Evolutionary conservation across 2,329 filamentous ascomycete genomes (phyloP), one percentile per base, ranked within the genome.

Genomic region (Penicillium brasilianum): DNA sequence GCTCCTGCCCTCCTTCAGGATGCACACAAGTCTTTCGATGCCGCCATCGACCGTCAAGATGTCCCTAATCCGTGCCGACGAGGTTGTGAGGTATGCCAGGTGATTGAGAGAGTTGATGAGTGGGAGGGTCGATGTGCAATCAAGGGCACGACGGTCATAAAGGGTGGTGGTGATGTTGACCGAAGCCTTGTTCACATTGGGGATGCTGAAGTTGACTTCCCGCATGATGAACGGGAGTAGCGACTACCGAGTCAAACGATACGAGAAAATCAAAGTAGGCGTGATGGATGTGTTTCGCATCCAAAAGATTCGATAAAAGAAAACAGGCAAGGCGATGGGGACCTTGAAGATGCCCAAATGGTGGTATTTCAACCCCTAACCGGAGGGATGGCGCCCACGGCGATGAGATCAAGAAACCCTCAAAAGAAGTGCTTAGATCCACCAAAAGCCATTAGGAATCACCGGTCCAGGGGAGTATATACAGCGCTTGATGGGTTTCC

Each of bases 31-130:
- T 67, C 94, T 85, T 82, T 99, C 95, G 77, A 99, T 95, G 64
- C 95, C 95, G 79, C 95, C 95, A 90, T 99, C 95, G 81, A 99
- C 92, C 59, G 94, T 98, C 67, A 99, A 86, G 66, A 99, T 99
- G 76, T 99, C 95, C 71, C 95, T 88, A 77, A 99, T 99, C 65
- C 95, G 92, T 64, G 94, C 94, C 2, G 95, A 99, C 3, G 95
- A 98, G 32, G 95, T 98, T 60, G 95, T 99, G 70, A 99, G 90
- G 76, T 99, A 98, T 67, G 95, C 94, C 69, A 99, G 91, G 77
- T 99, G 95, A 80, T 98, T 99, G 76, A 99, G 88, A 0, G 95
- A 99, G 84, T 98, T 99, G 83, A 99, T 98, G 65, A 99, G 87
- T 56, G 95, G 95, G 32, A 99, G 85, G 0, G 95, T 99, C 39